Evolutionary conservation across 352 stramenopile genomes (phyloP), one percentile per base, ranked within the genome.

Genomic region (Phytophthora litchii): DNA sequence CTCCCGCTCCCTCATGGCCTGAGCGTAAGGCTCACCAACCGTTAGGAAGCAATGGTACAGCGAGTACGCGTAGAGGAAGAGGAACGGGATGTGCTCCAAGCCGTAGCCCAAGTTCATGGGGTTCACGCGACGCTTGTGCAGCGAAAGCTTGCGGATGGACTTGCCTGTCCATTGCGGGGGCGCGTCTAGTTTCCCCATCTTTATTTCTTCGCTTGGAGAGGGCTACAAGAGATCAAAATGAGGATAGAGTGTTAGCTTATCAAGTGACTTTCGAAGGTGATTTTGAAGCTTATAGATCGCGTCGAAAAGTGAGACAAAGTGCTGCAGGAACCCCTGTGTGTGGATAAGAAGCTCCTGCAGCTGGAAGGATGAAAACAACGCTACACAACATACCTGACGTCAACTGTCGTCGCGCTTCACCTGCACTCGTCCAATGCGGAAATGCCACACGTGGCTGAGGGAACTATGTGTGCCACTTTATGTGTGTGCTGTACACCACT

Each of bases 1-100:
- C 53, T 94, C 72, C 40, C 89, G 64, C 50, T 93, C 84, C 41
- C 67, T 73, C 47, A 93, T 89, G 36, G 82, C 85, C 43, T 92
- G 83, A 50, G 78, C 77, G 37, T 91, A 89, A 14, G 82, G 82
- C 56, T 92, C 79, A 11, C 82, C 82, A 35, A 72, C 38, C 20
- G 80, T 92, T 50, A 81, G 59, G 52, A 70, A 74, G 59, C 80
- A 92, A 64, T 87, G 69, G 58, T 89, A 89, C 46, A 92, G 55
- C 45, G 79, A 83, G 72, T 74, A 88, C 27, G 70, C 82, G 61
- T 92, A 89, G 11, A 92, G 59, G 35, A 87, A 58, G 13, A 89
- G 35, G 58, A 90, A 92, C 4, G 80, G 78, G 8, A 87, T 45
- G 56, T 92, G 82, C 63, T 92, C 80, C 35, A 90, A 72, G 3